Base-by-base conservation (phyloP, 1,284 basidiomycete species). In the Spongispora temasekensis region DNA sequence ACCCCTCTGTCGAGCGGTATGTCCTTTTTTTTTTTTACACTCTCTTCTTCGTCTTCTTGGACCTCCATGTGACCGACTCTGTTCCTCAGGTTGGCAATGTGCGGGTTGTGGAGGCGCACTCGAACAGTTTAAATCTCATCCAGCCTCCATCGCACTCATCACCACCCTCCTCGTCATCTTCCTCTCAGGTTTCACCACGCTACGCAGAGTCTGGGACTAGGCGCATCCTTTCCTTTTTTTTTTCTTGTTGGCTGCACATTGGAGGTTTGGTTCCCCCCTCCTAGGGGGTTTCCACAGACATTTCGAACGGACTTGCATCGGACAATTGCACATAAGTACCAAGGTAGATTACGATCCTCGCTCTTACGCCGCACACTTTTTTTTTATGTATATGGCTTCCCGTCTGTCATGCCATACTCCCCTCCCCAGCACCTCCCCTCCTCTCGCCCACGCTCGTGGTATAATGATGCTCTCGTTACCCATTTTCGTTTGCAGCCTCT, bases 111-210 rank as follows among this genome's bases (percentile, higher is more conserved):
- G 78, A 62, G 77, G 79, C 61, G 81, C 84, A 10, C 70, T 81
- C 55, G 77, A 81, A 13, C 71, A 78, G 52, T 77, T 83, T 57
- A 71, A 77, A 32, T 68, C 85, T 25, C 83, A 90, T 65, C 92
- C 93, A 0, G 84, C 85, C 0, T 81, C 88, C 60, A 75, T 91
- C 60, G 86, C 85, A 52, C 68, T 93, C 53, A 55, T 91, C 44
- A 82, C 87, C 23, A 91, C 90, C 2, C 71, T 93, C 53, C 69
- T 93, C 60, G 78, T 93, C 65, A 84, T 93, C 72, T 77, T 93
- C 69, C 75, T 94, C 50, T 90, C 90, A 19, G 90, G 90, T 6
- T 86, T 87, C 61, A 74, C 73, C 5, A 73, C 71, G 1, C 58
- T 73, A 27, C 74, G 71, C 60, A 70, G 71, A 59, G 65, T 64